Evolutionary conservation across 2,329 filamentous ascomycete species (phyloP).

Genomic region (Trichoderma breve): DNA sequence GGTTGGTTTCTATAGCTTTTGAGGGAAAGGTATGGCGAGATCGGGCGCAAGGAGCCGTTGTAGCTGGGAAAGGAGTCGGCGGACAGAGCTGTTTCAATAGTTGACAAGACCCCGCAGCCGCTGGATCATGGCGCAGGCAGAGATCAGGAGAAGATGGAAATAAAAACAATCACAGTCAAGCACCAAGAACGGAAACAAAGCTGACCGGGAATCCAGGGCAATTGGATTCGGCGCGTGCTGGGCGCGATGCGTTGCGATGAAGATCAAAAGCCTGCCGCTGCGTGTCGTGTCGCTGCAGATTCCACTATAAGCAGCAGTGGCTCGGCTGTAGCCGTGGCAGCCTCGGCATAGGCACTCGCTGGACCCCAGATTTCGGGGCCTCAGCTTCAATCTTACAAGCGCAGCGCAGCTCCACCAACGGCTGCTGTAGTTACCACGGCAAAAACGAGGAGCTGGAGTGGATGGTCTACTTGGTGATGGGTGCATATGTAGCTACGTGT

Average conservation of each 20-base stretch:
- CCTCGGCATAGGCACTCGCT: conserved; percentile 18
- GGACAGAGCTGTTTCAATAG: neutral
- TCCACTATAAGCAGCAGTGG: neutral
- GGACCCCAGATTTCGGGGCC: conserved; percentile 11
- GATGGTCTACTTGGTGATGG: neutral
- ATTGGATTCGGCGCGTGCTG: conserved; percentile 10
- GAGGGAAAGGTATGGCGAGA: neutral
- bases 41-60: neutral
- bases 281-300: conserved; percentile 14
- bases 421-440: neutral
- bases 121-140: conserved; percentile 20
- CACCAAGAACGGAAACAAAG: neutral
- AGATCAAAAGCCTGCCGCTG: neutral
- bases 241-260: conserved; percentile 14
- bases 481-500: neutral
- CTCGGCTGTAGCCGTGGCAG: conserved; percentile 16
- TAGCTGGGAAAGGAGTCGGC: conserved; percentile 1
- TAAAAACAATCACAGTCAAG: neutral
- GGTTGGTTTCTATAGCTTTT: neutral
- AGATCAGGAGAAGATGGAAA: neutral
- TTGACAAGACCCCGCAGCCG: conserved; percentile 15
- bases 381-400: neutral
- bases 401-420: neutral
- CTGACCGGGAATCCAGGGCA: neutral
- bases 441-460: neutral